These are phyloP conservation scores for Crucihimalaya himalaica DNA, from an alignment of 345 rosid genomes.

Conservation along the genomic window DNA sequence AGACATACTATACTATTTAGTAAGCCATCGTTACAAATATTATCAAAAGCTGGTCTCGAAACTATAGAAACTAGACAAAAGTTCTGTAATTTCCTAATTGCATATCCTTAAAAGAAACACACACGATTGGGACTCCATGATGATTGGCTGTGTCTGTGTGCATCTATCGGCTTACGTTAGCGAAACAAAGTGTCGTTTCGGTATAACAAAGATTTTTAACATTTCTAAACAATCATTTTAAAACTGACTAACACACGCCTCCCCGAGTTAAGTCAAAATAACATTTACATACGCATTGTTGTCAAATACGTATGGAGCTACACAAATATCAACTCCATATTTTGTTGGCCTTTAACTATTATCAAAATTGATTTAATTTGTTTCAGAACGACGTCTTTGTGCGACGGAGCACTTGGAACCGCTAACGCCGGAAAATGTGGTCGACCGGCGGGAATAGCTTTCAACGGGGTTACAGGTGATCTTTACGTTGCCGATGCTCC, in stretches of 20 bases:
- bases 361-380: neutral
- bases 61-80: neutral
- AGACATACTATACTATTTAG: no score
- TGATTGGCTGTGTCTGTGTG: neutral
- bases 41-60: neutral
- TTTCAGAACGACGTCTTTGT: slow-evolving; percentile 18
- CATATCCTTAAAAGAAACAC: neutral
- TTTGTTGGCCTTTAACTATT: neutral
- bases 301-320: neutral
- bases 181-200: neutral
- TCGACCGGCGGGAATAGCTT: slow-evolving; percentile 47
- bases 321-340: neutral
- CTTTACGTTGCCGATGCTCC: slow-evolving; percentile 52
- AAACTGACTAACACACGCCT: neutral
- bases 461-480: slow-evolving; percentile 38
- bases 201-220: neutral
- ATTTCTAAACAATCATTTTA: neutral
- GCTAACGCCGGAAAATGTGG: slow-evolving; percentile 35
- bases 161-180: neutral
- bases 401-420: slow-evolving; percentile 40
- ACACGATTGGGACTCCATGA: neutral
- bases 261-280: neutral
- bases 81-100: neutral
- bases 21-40: neutral
- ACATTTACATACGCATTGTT: neutral